Evolutionary conservation across 2,329 filamentous ascomycete genomes (phyloP), one percentile per base, ranked within the genome.

Genomic region (Stagonosporopsis cucurbitacearum): DNA sequence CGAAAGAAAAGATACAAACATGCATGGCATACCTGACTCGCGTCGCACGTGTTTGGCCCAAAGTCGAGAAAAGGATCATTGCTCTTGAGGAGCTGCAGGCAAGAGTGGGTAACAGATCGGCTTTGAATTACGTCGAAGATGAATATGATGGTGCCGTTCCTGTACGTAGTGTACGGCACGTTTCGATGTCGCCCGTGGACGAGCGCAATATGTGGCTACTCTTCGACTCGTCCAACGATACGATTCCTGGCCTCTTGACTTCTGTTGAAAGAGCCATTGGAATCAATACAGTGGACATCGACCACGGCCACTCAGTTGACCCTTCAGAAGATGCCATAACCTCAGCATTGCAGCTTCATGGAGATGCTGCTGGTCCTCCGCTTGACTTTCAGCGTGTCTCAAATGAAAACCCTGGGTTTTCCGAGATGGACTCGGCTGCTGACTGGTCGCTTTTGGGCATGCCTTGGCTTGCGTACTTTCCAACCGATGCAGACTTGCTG

Each of bases 391-490:
- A 37, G 19, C 35, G 17, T 23, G 12, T 26, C 6, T 23, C 37
- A 9, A 25, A 5, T 8, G 6, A 25, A 4, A 13, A 25, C 17
- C 11, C 13, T 9, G 3, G 15, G 2, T 12, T n/a, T 12, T n/a
- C 23, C 2, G 40, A 42, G 8, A 19, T 42, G 7, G 30, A 46
- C 7, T 15, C 35, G 13, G n/a, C 43, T 17, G 30, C 20, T 17
- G 43, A 35, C 20, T 46, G 30, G 43, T 35, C 43, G 11, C 30
- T 46, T 6, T 26, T 46, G 2, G 28, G 28, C 7, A 25, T 46
- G 43, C 43, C 43, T 2, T 46, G 43, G 43, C 30, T 46, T 5
- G 43, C 43, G 2, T 35, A 46, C 20, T 46, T 46, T 9, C 43
- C 43, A 23, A 7, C 43, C 11, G 43, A 36, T 44, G 19, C 41